phyloP scores from a whole-genome alignment of 2,329 filamentous ascomycete species.

The Arthrobotrys sinensis region DNA sequence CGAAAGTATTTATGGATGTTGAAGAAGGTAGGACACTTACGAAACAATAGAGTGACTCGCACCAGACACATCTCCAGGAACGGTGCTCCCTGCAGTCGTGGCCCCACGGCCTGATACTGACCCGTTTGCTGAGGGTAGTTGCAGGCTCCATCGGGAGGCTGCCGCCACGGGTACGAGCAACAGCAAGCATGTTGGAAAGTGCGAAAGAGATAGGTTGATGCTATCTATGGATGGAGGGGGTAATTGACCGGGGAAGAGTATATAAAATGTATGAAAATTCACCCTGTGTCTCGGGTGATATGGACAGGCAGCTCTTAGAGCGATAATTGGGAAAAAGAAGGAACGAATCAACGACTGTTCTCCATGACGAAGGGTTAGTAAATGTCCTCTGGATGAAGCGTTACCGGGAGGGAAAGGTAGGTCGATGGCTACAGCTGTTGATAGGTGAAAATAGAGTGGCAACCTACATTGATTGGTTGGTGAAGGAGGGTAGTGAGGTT shows the following conservation, averaged over 20 bases:
- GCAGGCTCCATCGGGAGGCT: constrained; percentile 45
- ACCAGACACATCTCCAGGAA: constrained; percentile 60
- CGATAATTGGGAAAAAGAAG: neutral
- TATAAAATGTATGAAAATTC: neutral
- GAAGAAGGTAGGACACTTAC: constrained; percentile 31
- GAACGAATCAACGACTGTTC: neutral
- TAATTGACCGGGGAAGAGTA: neutral
- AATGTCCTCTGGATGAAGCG: neutral
- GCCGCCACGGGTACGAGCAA: constrained; percentile 32
- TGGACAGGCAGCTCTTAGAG: neutral
- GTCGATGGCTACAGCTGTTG: neutral
- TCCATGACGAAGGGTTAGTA: neutral
- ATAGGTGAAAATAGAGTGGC: neutral
- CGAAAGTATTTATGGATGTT: neutral
- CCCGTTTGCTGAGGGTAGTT: constrained; percentile 44
- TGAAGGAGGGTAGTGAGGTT: neutral
- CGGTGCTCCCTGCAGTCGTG: constrained; percentile 59
- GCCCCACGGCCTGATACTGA: constrained; percentile 59
- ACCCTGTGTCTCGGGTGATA: constrained; percentile 24
- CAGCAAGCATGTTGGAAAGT: constrained; percentile 36
- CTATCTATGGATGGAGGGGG: constrained; percentile 6
- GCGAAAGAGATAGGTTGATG: neutral
- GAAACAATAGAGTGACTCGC: constrained; percentile 57
- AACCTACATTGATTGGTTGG: constrained; percentile 2
- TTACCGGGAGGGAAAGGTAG: neutral